Evolutionary conservation across 2,329 filamentous ascomycete genomes (phyloP), one percentile per base, ranked within the genome.

Genomic region (Rutstroemia sp.): DNA sequence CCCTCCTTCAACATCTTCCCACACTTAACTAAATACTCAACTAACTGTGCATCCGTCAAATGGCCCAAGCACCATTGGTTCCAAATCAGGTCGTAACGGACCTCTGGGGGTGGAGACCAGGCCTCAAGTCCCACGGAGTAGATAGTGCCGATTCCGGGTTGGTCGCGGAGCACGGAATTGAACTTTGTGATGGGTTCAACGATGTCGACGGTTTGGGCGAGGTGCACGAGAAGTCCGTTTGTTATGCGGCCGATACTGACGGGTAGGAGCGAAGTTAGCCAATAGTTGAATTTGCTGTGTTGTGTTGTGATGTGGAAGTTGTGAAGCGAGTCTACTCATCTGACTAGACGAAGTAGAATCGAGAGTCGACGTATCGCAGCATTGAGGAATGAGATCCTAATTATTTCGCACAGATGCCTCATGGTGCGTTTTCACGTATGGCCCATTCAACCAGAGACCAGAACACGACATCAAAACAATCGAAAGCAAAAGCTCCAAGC

Each of bases 31-130:
- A 96, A 71, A 66, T 86, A 95, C 2, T 73, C 74, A 1, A 87
- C 75, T 4, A 96, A 69, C 69, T 95, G 83, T 7, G 71, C 72
- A 68, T 96, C 90, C 0, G 81, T 90, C 54, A 96, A 74, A 70
- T 96, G 87, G 23, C 89, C 87, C 7, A 92, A 72, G 71, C 91
- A 96, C 91, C 92, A 96, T 71, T 96, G 92, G 52, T 82, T 86
- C 89, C 90, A 96, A 59, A 96, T 83, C 47, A 96, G 71, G 68
- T 92, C 87, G 71, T 96, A 96, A 49, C 72, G 69, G 8, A 71
- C 65, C 19, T 68, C 67, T 6, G 71, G 67, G 47, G 67, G 65
- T 0, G 65, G 72, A 0, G 78, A 75, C 89, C 89, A 95, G 27
- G 80, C 77, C 70, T 95, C 86, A 1, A 95, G 73, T 0, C 90